Evolutionary conservation across 2,329 filamentous ascomycete genomes (phyloP).

Genomic region (Magnaporthales sp.): DNA sequence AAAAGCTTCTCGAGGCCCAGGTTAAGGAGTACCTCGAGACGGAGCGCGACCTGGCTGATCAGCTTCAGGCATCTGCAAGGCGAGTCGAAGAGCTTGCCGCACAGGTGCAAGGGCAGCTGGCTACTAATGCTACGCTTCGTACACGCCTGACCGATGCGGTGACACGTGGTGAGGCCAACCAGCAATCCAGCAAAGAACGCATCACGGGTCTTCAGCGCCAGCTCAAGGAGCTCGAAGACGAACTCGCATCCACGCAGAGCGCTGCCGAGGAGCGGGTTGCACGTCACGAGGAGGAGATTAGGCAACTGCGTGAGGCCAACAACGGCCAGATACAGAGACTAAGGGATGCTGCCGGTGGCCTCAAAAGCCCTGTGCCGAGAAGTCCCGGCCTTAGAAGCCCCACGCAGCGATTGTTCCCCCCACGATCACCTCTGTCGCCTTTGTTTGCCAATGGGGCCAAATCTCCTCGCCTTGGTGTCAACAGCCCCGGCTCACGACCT

Average conservation of each 20-base stretch:
- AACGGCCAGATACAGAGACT: constrained; percentile 69
- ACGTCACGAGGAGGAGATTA: constrained; percentile 80
- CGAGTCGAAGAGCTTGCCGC: constrained; percentile 67
- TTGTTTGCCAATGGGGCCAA: constrained; percentile 42
- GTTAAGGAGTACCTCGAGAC: constrained; percentile 50
- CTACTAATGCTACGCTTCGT: constrained; percentile 68
- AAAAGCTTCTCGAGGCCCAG: not conserved
- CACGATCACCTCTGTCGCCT: constrained; percentile 53
- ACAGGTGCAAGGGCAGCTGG: constrained; percentile 72
- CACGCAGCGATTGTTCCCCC: constrained; percentile 30
- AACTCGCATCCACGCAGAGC: constrained; percentile 73
- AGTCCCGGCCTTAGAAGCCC: constrained; percentile 29
- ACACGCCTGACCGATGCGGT: constrained; percentile 72
- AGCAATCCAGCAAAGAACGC: constrained; percentile 68
- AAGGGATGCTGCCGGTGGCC: constrained; percentile 34
- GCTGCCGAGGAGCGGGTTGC: constrained; percentile 76
- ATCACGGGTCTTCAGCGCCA: constrained; percentile 78
- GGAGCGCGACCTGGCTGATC: constrained; percentile 56
- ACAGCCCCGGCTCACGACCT: constrained; percentile 8
- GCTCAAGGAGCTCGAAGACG: constrained; percentile 75
- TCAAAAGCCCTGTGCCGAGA: constrained; percentile 37
- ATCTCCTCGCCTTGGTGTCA: constrained; percentile 42
- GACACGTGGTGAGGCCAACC: constrained; percentile 73
- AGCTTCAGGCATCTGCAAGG: constrained; percentile 64
- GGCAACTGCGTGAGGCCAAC: constrained; percentile 66